Evolutionary conservation across 129 eudicot species (phyloP).

Genomic region (Dittrichia graveolens): DNA sequence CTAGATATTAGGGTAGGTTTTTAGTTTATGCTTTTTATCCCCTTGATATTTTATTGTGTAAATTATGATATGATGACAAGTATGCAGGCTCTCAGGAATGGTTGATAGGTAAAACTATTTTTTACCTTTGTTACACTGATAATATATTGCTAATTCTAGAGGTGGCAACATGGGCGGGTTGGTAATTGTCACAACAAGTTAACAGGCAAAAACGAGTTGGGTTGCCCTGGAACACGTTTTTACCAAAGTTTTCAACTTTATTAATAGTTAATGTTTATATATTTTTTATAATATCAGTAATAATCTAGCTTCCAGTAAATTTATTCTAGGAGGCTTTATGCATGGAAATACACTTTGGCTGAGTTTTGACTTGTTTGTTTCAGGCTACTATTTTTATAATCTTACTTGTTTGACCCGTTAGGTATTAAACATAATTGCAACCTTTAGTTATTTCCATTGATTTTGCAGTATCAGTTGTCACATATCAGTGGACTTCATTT

Average conservation of each 20-base stretch:
- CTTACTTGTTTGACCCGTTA: background rate
- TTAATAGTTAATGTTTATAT: background rate
- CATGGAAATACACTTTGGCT: too few species aligned
- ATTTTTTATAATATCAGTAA: background rate
- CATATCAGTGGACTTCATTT: background rate
- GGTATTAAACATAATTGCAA: background rate
- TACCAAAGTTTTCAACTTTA: background rate
- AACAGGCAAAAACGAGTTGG: background rate
- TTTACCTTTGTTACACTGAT: slow-evolving; percentile 8
- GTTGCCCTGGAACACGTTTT: background rate
- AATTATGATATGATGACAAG: slow-evolving; percentile 15
- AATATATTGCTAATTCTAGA: background rate
- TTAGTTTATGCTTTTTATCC: background rate
- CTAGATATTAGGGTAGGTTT: background rate
- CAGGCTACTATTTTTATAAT: background rate
- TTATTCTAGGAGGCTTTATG: background rate
- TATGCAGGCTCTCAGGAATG: slow-evolving; percentile 16
- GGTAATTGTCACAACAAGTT: background rate
- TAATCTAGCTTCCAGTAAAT: background rate
- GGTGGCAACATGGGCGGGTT: background rate
- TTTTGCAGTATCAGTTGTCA: too few species aligned
- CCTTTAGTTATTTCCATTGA: background rate
- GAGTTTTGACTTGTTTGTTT: background rate
- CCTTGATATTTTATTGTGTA: background rate
- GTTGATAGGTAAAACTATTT: slow-evolving; percentile 9